These are phyloP conservation scores for Aspergillus homomorphus DNA, from an alignment of 495 filamentous ascomycete genomes.

Conservation along the genomic window DNA sequence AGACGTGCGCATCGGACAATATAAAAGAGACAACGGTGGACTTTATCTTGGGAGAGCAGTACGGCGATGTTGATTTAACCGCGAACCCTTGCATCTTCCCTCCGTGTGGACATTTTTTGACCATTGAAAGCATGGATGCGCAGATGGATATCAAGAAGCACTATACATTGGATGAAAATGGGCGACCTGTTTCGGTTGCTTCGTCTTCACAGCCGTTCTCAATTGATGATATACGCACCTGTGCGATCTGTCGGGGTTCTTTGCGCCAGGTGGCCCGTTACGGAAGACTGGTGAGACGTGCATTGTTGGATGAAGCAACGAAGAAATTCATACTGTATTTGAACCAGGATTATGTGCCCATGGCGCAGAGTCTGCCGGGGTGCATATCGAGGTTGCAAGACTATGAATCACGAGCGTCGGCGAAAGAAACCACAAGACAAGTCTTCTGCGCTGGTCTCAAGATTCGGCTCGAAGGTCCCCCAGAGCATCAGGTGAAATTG, in stretches of 20 bases:
- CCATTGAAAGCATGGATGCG: conserved; percentile 60
- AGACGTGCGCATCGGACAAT: conserved; percentile 44
- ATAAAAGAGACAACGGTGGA: conserved; percentile 51
- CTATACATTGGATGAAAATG: conserved; percentile 13
- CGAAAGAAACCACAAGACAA: too few species aligned
- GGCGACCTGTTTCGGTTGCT: conserved; percentile 39
- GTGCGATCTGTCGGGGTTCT: conserved; percentile 58
- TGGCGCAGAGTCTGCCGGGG: conserved; percentile 39
- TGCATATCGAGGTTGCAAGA: conserved; percentile 15
- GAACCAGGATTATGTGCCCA: conserved; percentile 44
- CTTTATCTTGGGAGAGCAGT: conserved; percentile 47
- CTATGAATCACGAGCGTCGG: too few species aligned
- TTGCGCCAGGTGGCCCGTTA: conserved; percentile 63
- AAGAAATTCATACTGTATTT: conserved; percentile 59
- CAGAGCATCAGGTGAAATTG: conserved; percentile 14
- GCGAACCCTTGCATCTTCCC: conserved; percentile 60
- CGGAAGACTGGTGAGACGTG: conserved; percentile 60
- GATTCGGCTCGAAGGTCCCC: conserved; percentile 22
- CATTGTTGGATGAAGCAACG: conserved; percentile 60
- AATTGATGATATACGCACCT: conserved; percentile 51
- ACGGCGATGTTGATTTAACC: conserved; percentile 55
- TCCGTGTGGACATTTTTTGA: conserved; percentile 49
- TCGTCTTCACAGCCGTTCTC: conserved; percentile 48
- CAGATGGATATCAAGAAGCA: conserved; percentile 52
- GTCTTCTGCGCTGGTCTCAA: conserved; percentile 15